Evolutionary conservation across 495 filamentous ascomycete genomes (phyloP), one percentile per base, ranked within the genome.

Genomic region (Parachaetomium inaequale): DNA sequence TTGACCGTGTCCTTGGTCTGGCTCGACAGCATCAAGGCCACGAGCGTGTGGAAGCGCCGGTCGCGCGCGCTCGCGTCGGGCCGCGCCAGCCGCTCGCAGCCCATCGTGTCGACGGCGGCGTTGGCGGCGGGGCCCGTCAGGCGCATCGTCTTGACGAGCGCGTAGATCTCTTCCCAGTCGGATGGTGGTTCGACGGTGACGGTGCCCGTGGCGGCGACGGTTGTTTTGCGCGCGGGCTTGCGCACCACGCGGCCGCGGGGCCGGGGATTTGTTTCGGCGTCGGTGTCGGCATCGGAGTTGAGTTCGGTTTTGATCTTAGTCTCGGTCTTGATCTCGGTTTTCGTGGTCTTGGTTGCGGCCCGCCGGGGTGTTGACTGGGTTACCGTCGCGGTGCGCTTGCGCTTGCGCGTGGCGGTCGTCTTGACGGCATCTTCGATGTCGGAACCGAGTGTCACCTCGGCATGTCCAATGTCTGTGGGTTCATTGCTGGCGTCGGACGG

Each of bases 1-100:
- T 88, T 98, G 46, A 93, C 89, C 0, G 93, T 96, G 75, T 98
- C 94, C 70, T 96, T 97, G 3, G 94, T 98, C 71, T 98, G 94
- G 14, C 86, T 89, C 5, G 89, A 93, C n/a, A 99, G 85, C 95
- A 99, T 98, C 56, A 99, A 78, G 3, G 93, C 86, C 29, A 95
- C 84, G 29, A 99, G 82, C 4, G 91, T 98, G 62, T 99, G 94
- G 71, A 95, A 96, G 2, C 95, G 85, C 63, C 84, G 85, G 70
- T 93, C 90, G 63, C 80, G 72, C 36, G 86, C 79, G 23, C 76
- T 78, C 1, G 76, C 75, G 28, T 70, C 71, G 0, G 75, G 63
- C 40, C 82, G 76, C 0, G 87, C 90, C 2, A 97, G 81, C 15
- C 87, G 84, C 63, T 93, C 91, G 70, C 94, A 98, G 21, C 94